Evolutionary conservation across 1,284 basidiomycete genomes (phyloP), one percentile per base, ranked within the genome.

Genomic region (Trametes versicolor): DNA sequence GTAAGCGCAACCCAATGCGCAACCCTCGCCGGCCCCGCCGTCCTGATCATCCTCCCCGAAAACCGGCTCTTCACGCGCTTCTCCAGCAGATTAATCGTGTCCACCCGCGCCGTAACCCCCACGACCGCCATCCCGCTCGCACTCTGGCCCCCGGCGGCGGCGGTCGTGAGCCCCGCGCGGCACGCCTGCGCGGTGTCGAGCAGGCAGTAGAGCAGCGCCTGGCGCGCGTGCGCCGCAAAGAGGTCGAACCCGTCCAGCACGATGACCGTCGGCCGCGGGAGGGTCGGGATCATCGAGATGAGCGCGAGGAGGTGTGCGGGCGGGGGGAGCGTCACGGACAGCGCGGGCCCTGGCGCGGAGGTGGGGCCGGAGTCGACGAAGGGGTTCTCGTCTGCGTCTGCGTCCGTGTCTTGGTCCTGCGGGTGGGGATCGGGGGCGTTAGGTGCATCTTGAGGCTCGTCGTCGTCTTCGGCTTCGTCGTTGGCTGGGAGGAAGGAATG

Each of bases 61-160:
- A 98, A 99, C 7, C 96, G 88, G 69, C 95, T 97, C 78, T 98
- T 97, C 57, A 98, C 96, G 53, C 96, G 86, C 76, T 99, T 98
- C 77, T 99, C 96, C 7, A 99, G 82, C 10, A 94, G 79, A 62
- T 94, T 92, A 64, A 97, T 85, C n/a, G 94, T 92, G 72, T 98
- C 95, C 17, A 96, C 84, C 19, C 95, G 88, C 36, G 87, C 87
- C 0, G 94, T 95, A 2, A 96, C 77, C 12, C 96, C 96, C 48
- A 98, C 81, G 27, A 98, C 89, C 0, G 91, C 92, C 21, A 98
- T 78, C 0, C 96, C 96, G 62, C 85, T 87, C 48, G 63, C 68
- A 2, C 58, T 86, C 41, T 58, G 58, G 13, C 51, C 36, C 12
- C 54, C 57, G 6, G 41, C 41, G 1, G 48, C 50, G 8, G 43